A percentile compares a stretch with the other conserved stretches of the same genome.
Evolutionary conservation across 768 basidiomycete genomes (phyloP).

Genomic region (Suillus subaureus): DNA sequence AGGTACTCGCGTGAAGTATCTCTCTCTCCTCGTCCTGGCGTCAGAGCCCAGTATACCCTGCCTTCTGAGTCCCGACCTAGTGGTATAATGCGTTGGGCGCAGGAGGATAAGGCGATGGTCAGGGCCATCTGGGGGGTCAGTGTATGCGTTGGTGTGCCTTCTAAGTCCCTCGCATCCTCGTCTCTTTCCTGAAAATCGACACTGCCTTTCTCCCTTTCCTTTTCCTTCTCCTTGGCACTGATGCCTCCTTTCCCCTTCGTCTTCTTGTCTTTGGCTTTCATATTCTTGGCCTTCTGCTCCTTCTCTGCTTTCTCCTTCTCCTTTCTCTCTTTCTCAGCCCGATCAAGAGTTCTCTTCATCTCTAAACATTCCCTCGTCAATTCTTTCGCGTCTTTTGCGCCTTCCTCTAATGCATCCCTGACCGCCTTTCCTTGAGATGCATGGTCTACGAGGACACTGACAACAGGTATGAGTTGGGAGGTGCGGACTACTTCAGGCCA

Average conservation of each 20-base stretch:
- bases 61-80: conserved; percentile 74
- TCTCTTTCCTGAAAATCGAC: conserved; percentile 36
- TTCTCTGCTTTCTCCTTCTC: conserved; percentile 58
- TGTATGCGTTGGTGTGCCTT: conserved; percentile 35
- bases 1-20: conserved; percentile 45
- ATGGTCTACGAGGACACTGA: conserved; percentile 59
- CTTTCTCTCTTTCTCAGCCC: conserved; percentile 34
- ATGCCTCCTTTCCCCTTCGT: conserved; percentile 58
- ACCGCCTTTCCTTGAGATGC: conserved; percentile 48
- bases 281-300: conserved; percentile 35
- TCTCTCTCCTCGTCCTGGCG: conserved; percentile 59
- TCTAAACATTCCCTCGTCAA: conserved; percentile 42
- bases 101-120: conserved; percentile 49
- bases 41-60: conserved; percentile 66
- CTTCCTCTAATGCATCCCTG: conserved; percentile 64
- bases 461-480: conserved; percentile 68
- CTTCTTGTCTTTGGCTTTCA: conserved; percentile 26
- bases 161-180: conserved; percentile 18
- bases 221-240: conserved; percentile 35
- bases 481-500: conserved; percentile 38
- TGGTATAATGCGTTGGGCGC: conserved; percentile 54
- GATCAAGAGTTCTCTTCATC: conserved; percentile 30
- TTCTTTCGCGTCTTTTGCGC: conserved; percentile 58
- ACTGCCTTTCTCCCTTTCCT: conserved; percentile 39
- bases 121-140: conserved; percentile 50